phyloP scores from a whole-genome alignment of 257 asterid species.

The Nicotiana obtusifolia region DNA sequence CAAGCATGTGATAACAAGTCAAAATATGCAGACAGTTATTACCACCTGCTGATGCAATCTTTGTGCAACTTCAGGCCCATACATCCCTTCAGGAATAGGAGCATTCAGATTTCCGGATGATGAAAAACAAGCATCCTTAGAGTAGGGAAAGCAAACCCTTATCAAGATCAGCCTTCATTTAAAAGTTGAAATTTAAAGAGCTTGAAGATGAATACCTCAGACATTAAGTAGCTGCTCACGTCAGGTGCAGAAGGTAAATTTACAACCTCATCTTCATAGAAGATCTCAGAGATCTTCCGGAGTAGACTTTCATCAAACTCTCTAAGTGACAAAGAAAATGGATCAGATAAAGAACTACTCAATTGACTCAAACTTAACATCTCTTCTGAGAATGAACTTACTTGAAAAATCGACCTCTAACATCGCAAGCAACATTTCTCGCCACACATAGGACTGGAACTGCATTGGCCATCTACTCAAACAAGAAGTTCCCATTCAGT shows the following conservation, averaged over 20 bases:
- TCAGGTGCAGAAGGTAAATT: conserved; percentile 83
- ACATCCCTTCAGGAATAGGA: conserved; percentile 71
- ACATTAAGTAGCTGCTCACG: conserved; percentile 85
- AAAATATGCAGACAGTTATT: background rate
- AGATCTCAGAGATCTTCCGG: conserved; percentile 59
- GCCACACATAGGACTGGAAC: conserved; percentile 97
- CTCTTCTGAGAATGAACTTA: conserved; percentile 28
- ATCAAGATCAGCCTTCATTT: conserved; percentile 13
- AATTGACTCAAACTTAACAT: background rate
- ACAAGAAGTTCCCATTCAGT: conserved; percentile 12
- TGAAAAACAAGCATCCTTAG: conserved; percentile 61
- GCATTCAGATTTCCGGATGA: conserved; percentile 58
- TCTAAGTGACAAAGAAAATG: conserved; percentile 33
- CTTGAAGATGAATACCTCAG: conserved; percentile 53
- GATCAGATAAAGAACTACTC: background rate
- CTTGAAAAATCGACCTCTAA: conserved; percentile 94
- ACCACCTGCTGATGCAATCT: conserved; percentile 47
- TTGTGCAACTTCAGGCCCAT: conserved; percentile 70
- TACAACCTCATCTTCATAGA: conserved; percentile 77
- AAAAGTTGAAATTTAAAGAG: background rate
- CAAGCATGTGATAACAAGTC: background rate
- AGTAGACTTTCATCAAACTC: conserved; percentile 78
- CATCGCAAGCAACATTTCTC: conserved; percentile 98
- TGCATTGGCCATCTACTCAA: conserved; percentile 63
- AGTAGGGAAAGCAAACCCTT: conserved; percentile 6